These are phyloP conservation scores for Fragaria iinumae DNA, from an alignment of 306 rosid species.

Conservation along the genomic window DNA sequence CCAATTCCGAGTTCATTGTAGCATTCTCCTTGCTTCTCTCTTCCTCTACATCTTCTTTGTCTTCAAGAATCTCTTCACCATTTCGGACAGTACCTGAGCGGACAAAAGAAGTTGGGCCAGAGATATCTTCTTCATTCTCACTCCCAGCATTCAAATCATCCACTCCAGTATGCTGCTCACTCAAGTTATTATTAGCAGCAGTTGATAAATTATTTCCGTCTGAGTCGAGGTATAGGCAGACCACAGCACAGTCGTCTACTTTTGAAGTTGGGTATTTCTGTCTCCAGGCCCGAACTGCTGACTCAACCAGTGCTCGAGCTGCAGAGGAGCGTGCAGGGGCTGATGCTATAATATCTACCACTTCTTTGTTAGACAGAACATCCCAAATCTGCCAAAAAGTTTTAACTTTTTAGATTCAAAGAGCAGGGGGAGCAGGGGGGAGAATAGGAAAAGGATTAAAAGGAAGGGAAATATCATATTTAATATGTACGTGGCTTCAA, in stretches of 20 bases:
- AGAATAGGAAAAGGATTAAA: not conserved
- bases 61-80: constrained; percentile 31
- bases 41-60: constrained; percentile 4
- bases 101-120: constrained; percentile 33
- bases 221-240: constrained; percentile 78
- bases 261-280: constrained; percentile 89
- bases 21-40: constrained; percentile 36
- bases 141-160: constrained; percentile 31
- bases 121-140: constrained; percentile 24
- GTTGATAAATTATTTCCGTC: constrained; percentile 34
- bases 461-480: not conserved
- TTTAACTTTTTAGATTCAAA: constrained; percentile 21
- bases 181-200: constrained; percentile 49
- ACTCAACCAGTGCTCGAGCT: constrained; percentile 80
- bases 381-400: constrained; percentile 77
- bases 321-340: constrained; percentile 61
- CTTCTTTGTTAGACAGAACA: constrained; percentile 93
- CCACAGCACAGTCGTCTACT: constrained; percentile 93
- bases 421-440: not conserved
- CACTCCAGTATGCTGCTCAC: constrained; percentile 37
- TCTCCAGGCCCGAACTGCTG: constrained; percentile 83
- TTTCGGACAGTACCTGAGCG: constrained; percentile 51
- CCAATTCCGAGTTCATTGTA: constrained; percentile 44
- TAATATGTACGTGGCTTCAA: constrained; percentile 6
- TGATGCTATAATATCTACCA: constrained; percentile 77